These are phyloP conservation scores for Helenozyma rhizophorensis DNA, from an alignment of 805 yeast species.

Conservation along the genomic window DNA sequence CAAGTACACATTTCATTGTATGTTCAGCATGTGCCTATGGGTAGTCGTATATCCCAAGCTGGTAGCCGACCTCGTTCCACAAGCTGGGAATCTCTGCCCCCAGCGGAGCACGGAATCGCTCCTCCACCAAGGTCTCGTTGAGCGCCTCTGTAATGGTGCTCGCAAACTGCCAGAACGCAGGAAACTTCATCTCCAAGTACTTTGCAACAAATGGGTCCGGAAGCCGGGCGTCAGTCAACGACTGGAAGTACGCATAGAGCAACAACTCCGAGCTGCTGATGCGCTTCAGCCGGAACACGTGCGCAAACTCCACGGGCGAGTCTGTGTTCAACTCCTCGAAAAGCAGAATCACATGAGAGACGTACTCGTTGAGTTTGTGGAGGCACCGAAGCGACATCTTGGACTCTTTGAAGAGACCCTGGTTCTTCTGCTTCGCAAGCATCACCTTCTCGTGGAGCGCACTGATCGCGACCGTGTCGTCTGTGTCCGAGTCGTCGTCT, in stretches of 20 bases:
- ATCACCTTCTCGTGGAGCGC: conserved; percentile 36
- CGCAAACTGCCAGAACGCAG: conserved; percentile 20
- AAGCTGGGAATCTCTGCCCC: conserved; percentile 31
- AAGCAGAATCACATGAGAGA: conserved; percentile 15
- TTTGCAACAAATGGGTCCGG: conserved; percentile 38
- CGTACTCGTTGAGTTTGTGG: conserved; percentile 19
- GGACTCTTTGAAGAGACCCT: conserved; percentile 26
- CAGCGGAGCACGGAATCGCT: conserved; percentile 19
- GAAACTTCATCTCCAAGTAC: conserved; percentile 29
- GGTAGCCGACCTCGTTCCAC: conserved; percentile 28
- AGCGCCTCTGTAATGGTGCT: conserved; percentile 11
- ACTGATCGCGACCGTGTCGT: conserved; percentile 27
- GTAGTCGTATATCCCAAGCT: conserved; percentile 3
- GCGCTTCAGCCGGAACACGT: conserved; percentile 13
- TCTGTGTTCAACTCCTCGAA: conserved; percentile 13
- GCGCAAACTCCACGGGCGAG: conserved; percentile 12
- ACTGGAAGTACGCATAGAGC: conserved; percentile 35
- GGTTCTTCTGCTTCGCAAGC: conserved; percentile 30
- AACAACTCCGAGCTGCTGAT: conserved; percentile 32
- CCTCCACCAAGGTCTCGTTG: conserved; percentile 7
- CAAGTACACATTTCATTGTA: not conserved
- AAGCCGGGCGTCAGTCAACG: conserved; percentile 27
- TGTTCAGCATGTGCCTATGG: not conserved
- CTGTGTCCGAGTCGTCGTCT: conserved; percentile 16
- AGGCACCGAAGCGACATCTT: conserved; percentile 31